A percentile compares a stretch with the other conserved stretches of the same genome.
Conservation (phyloP, 2,329 filamentous ascomycete species). For the Pseudogymnoascus sp. region DNA sequence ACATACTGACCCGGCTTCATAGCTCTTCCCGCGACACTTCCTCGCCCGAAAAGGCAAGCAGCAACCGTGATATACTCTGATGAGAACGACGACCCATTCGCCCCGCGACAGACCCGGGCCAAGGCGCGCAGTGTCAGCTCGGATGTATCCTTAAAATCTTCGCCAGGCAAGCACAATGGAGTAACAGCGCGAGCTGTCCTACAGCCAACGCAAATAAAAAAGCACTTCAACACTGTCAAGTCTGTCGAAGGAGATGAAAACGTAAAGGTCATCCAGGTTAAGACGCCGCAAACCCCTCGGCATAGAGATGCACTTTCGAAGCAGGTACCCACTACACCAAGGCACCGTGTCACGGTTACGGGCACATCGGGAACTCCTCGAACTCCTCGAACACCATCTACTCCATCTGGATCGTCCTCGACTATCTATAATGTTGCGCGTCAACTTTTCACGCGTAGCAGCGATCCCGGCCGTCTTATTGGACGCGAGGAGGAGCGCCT, state of each 20-base stretch:
- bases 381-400: constrained; percentile 67
- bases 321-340: constrained; percentile 65
- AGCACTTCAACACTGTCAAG: constrained; percentile 34
- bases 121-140: constrained; percentile 30
- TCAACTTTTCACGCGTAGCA: constrained; percentile 68
- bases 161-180: constrained; percentile 39
- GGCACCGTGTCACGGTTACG: constrained; percentile 70
- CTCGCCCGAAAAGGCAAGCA: constrained; percentile 38
- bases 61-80: constrained; percentile 42
- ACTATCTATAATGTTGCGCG: constrained; percentile 83
- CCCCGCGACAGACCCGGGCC: constrained; percentile 27
- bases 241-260: constrained; percentile 35
- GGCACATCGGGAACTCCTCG: constrained; percentile 68
- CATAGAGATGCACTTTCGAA: constrained; percentile 70
- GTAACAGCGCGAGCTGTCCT: constrained; percentile 32
- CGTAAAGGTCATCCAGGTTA: constrained; percentile 37
- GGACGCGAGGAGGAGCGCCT: constrained; percentile 41
- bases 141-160: constrained; percentile 22
- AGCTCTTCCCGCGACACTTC: constrained; percentile 20
- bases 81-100: constrained; percentile 57
- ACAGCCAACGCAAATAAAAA: constrained; percentile 39
- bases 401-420: constrained; percentile 53
- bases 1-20: constrained; percentile 20
- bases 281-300: constrained; percentile 66
- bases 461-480: constrained; percentile 25